Percentiles rank a stretch among this genome's conserved stretches.
These are phyloP conservation scores for Nigrospora sphaerica DNA, from an alignment of 2,329 filamentous ascomycete genomes.

Conservation along the genomic window DNA sequence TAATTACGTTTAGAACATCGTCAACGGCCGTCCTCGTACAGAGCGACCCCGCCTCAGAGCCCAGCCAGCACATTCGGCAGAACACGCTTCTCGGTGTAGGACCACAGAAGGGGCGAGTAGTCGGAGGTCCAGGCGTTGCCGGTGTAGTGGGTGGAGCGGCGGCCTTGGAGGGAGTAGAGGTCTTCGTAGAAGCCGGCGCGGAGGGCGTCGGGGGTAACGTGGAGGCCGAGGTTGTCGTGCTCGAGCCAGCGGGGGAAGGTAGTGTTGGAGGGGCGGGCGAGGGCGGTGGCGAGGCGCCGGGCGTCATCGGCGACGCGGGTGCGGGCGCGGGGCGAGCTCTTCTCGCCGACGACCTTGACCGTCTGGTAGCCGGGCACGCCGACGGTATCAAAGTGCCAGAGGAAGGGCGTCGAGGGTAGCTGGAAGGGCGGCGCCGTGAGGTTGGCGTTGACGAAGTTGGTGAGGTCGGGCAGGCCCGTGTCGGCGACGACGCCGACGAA, in stretches of 20 bases:
- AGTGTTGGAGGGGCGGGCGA: neutral
- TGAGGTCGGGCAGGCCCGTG: conserved; percentile 1
- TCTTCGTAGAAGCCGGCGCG: conserved; percentile 26
- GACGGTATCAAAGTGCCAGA: conserved; percentile 9
- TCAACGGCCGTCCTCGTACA: too few relatives aligned
- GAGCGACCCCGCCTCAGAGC: too few relatives aligned
- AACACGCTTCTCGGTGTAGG: conserved; percentile 19
- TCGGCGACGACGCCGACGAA: conserved; percentile 13
- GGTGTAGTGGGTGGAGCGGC: conserved; percentile 31
- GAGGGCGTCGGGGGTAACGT: conserved; percentile 20
- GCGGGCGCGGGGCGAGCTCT: conserved; percentile 4
- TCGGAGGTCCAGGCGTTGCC: conserved; percentile 24
- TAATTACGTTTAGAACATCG: too few relatives aligned
- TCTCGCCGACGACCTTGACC: conserved; percentile 10
- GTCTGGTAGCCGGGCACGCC: conserved; percentile 11
- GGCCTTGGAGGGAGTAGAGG: conserved; percentile 28
- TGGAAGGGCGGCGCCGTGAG: conserved; percentile 1
- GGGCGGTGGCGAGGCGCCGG: neutral
- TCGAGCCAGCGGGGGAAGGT: conserved; percentile 17
- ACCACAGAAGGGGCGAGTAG: conserved; percentile 25
- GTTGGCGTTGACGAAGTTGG: conserved; percentile 9
- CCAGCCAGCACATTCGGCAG: conserved; percentile 16
- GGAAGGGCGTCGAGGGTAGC: conserved; percentile 8
- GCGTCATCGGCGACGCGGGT: neutral
- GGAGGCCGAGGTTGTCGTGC: conserved; percentile 24